Evolutionary conservation across 2,329 filamentous ascomycete genomes (phyloP).

Genomic region (Penicillium glabrum): DNA sequence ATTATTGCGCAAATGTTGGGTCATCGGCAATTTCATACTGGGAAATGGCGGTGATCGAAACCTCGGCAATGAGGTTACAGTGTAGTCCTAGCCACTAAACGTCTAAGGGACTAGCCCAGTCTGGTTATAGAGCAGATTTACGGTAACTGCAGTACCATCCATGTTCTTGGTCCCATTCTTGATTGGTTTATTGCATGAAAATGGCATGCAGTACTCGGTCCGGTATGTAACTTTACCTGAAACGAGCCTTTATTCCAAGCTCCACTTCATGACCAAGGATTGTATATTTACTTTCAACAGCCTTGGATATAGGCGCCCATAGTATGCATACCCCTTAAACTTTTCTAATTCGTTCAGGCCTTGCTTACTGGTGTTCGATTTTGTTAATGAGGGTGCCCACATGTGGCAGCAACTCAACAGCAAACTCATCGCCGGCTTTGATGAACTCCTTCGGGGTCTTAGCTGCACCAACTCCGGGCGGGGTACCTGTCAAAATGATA

Average conservation of each 20-base stretch:
- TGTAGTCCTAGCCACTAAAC: too few relatives aligned
- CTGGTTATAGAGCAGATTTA: background rate
- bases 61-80: background rate
- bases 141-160: background rate
- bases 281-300: too few relatives aligned
- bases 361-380: conserved; percentile 34
- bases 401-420: conserved; percentile 50
- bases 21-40: background rate
- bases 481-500: conserved; percentile 46
- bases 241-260: too few relatives aligned
- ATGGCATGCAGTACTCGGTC: background rate
- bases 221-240: too few relatives aligned
- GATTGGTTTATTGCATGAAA: background rate
- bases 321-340: background rate
- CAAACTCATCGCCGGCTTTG: conserved; percentile 48
- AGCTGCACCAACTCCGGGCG: conserved; percentile 42
- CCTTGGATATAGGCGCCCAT: background rate
- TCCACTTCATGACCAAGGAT: too few relatives aligned
- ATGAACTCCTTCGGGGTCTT: conserved; percentile 46
- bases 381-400: conserved; percentile 51
- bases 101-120: background rate
- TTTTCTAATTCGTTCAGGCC: background rate
- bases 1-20: background rate
- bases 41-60: background rate
- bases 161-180: background rate